These are phyloP conservation scores for Metschnikowia kunwiensis DNA, from an alignment of 805 yeast species.

Conservation along the genomic window DNA sequence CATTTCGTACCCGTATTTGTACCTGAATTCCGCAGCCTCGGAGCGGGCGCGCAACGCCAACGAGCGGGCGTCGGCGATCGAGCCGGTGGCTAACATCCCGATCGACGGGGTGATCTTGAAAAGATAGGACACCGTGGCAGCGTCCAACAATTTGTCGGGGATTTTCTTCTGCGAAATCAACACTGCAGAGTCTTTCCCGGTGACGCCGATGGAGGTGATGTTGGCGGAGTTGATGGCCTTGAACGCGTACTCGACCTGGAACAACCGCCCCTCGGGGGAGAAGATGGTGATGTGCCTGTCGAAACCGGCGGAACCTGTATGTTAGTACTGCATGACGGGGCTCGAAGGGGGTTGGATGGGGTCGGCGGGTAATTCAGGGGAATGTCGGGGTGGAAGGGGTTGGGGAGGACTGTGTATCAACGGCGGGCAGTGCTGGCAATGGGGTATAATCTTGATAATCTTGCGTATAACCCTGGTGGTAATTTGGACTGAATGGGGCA, in stretches of 20 bases:
- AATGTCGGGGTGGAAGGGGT: background rate
- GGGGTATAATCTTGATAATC: too few relatives aligned
- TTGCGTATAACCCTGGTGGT: too few relatives aligned
- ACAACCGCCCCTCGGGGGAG: constrained; percentile 97
- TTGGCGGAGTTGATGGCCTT: constrained; percentile 93
- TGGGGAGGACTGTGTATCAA: background rate
- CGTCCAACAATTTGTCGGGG: constrained; percentile 89
- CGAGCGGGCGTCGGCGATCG: constrained; percentile 92
- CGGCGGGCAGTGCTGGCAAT: too few relatives aligned
- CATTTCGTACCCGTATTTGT: constrained; percentile 94
- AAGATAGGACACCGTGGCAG: constrained; percentile 80
- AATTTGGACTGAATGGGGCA: too few relatives aligned
- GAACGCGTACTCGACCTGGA: constrained; percentile 97
- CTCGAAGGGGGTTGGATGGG: background rate
- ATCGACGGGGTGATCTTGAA: constrained; percentile 77
- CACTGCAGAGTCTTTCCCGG: constrained; percentile 84
- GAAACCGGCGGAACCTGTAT: constrained; percentile 80
- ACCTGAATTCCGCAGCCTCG: constrained; percentile 95
- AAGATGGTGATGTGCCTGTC: constrained; percentile 98
- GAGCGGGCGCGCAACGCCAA: constrained; percentile 85
- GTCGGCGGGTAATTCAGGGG: background rate
- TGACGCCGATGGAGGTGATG: constrained; percentile 82
- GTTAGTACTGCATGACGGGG: constrained; percentile 33
- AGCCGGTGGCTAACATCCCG: constrained; percentile 92
- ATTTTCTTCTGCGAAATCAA: constrained; percentile 93